These are phyloP conservation scores for Myrica gale DNA, from an alignment of 306 rosid species.

Conservation along the genomic window DNA sequence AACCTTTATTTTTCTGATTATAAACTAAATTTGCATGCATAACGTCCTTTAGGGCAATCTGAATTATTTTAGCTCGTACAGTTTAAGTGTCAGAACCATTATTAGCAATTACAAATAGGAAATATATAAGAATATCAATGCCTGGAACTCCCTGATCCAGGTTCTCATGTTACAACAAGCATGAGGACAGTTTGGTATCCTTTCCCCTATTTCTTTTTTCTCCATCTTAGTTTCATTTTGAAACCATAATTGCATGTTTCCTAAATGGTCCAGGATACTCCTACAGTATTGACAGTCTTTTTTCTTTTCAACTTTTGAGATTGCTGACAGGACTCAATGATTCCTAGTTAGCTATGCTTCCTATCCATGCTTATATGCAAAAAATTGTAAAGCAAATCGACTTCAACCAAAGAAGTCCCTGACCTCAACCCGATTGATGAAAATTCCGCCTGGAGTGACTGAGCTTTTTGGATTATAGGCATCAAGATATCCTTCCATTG, in stretches of 20 bases:
- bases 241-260: neutral
- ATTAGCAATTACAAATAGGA: neutral
- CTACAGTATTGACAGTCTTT: neutral
- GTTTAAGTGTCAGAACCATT: neutral
- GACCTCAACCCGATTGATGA: conserved; percentile 87
- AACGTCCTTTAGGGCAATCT: neutral
- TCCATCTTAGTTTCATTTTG: neutral
- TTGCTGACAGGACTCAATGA: conserved; percentile 3
- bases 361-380: conserved; percentile 13
- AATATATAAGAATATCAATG: neutral
- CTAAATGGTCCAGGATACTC: neutral
- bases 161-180: neutral
- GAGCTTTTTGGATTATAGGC: conserved; percentile 73
- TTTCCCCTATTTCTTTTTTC: neutral
- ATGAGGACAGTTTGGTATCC: neutral
- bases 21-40: neutral
- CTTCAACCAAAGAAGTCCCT: conserved; percentile 26
- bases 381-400: conserved; percentile 23
- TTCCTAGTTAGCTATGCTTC: neutral
- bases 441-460: conserved; percentile 84
- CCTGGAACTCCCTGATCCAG: neutral
- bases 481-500: conserved; percentile 91
- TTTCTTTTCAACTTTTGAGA: neutral
- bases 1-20: neutral
- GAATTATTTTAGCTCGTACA: neutral